Conservation (phyloP, 768 basidiomycete genomes). For the Termitomyces titanicus region DNA sequence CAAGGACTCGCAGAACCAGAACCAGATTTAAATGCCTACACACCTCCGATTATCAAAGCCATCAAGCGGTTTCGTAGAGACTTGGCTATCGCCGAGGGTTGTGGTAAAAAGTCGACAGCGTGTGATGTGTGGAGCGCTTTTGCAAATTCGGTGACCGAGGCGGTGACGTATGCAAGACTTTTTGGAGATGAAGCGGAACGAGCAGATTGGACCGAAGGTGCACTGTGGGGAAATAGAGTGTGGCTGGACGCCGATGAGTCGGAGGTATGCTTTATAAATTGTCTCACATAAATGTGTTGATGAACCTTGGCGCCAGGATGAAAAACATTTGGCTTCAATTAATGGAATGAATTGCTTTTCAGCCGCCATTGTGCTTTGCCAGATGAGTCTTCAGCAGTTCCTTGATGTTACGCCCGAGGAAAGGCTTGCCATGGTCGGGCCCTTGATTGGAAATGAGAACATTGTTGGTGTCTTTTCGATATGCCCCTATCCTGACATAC, state of each 20-base stretch:
- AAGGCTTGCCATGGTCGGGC: conserved; percentile 42
- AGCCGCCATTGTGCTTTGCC: conserved; percentile 59
- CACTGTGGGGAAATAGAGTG: conserved; percentile 53
- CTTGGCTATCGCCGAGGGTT: conserved; percentile 59
- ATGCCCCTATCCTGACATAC: not conserved
- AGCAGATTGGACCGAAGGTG: conserved; percentile 36
- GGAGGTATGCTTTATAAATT: conserved; percentile 34
- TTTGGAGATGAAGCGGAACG: conserved; percentile 58
- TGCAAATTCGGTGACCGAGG: conserved; percentile 54
- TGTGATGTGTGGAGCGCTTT: conserved; percentile 56
- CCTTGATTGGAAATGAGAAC: conserved; percentile 44
- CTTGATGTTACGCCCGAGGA: conserved; percentile 46
- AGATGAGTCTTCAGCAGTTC: conserved; percentile 51
- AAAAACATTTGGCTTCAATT: conserved; percentile 27
- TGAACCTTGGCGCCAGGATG: conserved; percentile 43
- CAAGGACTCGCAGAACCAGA: conserved; percentile 1
- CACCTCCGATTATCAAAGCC: conserved; percentile 65
- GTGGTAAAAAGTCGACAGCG: conserved; percentile 40
- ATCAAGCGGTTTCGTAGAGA: conserved; percentile 65
- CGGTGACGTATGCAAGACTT: conserved; percentile 49
- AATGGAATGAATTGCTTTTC: conserved; percentile 70
- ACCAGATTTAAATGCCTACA: conserved; percentile 45
- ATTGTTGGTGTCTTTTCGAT: conserved; percentile 39
- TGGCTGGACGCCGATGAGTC: conserved; percentile 60
- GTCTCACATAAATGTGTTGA: not conserved